Conservation (phyloP, 106 monocot genomes). For the Acorus gramineus region DNA sequence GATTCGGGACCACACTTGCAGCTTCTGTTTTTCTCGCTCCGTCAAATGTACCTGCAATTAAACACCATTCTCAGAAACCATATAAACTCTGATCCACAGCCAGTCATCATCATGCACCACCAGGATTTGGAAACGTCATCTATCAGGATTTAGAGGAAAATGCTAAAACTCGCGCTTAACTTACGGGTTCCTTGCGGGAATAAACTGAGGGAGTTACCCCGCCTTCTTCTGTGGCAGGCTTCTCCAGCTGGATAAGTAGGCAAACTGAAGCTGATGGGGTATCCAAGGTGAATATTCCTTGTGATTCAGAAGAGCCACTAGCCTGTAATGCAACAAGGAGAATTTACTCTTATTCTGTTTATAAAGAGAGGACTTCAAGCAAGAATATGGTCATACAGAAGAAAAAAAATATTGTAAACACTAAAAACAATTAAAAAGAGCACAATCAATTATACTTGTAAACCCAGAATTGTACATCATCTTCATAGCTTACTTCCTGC, state of each 20-base stretch:
- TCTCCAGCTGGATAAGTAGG: constrained; percentile 90
- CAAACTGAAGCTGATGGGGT: constrained; percentile 77
- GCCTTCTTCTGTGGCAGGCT: constrained; percentile 92
- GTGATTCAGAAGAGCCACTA: constrained; percentile 27
- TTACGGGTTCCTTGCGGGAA: constrained; percentile 97
- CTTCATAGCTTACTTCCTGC: constrained; percentile 52
- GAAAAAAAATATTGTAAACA: no score
- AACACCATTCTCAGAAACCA: no score
- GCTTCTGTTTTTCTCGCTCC: constrained; percentile 88
- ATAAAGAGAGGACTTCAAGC: no score
- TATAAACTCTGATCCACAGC: no score
- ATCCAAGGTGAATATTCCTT: constrained; percentile 82
- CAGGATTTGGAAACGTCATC: no score
- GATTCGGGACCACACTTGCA: constrained; percentile 91
- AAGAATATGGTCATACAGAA: no score
- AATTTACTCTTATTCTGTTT: not conserved
- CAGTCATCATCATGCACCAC: no score
- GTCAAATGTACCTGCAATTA: constrained; percentile 59
- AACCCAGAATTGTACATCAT: not conserved
- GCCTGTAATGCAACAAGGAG: constrained; percentile 24
- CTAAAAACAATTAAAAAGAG: no score
- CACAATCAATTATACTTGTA: not conserved
- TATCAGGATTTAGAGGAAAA: not conserved
- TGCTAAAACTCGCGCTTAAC: constrained; percentile 6
- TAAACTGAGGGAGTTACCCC: constrained; percentile 83